phyloP scores from a whole-genome alignment of 2,329 filamentous ascomycete genomes.

The Podosphaera fusca region DNA sequence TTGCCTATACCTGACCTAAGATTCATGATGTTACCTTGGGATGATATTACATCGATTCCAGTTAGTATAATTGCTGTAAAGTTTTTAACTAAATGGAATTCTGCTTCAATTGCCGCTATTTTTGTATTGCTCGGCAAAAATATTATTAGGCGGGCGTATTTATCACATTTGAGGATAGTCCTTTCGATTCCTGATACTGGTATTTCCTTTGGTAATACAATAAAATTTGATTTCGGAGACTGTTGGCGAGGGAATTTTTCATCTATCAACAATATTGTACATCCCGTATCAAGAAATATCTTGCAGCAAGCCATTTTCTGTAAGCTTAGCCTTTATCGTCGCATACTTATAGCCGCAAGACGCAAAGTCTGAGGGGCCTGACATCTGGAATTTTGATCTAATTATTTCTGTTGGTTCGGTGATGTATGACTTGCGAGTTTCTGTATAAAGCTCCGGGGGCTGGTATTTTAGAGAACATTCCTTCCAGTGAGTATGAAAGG shows the following conservation, averaged over 20 bases:
- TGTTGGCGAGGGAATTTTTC: background rate
- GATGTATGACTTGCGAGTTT: no score
- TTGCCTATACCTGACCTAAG: background rate
- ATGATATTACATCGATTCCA: background rate
- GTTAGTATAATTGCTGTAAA: background rate
- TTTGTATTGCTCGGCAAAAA: no score
- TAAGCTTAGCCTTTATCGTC: background rate
- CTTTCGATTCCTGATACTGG: no score
- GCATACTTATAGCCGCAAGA: background rate
- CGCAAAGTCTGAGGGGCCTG: background rate
- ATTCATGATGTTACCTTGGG: background rate
- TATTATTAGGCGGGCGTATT: no score
- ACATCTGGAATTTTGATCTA: background rate
- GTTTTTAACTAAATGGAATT: background rate
- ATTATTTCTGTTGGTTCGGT: background rate
- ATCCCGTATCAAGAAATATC: background rate
- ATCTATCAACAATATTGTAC: background rate
- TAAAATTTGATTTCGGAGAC: background rate
- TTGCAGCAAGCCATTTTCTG: background rate
- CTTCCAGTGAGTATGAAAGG: no score
- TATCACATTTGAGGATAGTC: no score
- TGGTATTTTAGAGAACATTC: no score
- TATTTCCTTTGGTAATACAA: background rate
- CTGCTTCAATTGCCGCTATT: background rate
- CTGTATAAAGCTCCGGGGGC: no score